A percentile compares a stretch with the other conserved stretches of the same genome.
phyloP scores from a whole-genome alignment of 345 rosid genomes.

The Balakata baccata region DNA sequence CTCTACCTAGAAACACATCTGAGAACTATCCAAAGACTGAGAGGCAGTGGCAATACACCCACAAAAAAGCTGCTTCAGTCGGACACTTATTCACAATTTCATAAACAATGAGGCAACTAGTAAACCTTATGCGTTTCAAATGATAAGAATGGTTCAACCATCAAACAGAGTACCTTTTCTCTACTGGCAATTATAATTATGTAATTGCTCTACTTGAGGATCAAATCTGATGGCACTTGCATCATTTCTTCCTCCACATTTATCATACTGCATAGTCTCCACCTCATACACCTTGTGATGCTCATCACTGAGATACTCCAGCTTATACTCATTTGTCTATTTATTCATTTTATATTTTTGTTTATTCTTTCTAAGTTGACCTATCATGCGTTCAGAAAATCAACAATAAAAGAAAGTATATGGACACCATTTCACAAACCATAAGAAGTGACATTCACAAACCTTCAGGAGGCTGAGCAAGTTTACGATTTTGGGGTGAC shows the following conservation, averaged over 20 bases:
- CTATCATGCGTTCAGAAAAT: conserved; percentile 1
- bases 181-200: background rate
- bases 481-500: conserved; percentile 73
- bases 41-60: background rate
- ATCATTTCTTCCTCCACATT: too few species aligned
- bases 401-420: background rate
- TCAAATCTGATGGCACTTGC: background rate
- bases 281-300: background rate
- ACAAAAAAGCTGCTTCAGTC: background rate
- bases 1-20: background rate
- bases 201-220: background rate
- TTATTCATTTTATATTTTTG: background rate
- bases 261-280: background rate
- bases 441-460: conserved; percentile 13
- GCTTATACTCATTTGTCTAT: background rate
- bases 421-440: too few species aligned
- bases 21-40: background rate
- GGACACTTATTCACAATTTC: background rate
- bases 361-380: background rate
- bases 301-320: background rate
- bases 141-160: background rate
- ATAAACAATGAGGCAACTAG: background rate
- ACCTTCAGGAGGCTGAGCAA: conserved; percentile 84
- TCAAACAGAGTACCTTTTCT: background rate
- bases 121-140: background rate